Conservation (phyloP, 2,329 filamentous ascomycete species). For the Clarireedia hainanense region DNA sequence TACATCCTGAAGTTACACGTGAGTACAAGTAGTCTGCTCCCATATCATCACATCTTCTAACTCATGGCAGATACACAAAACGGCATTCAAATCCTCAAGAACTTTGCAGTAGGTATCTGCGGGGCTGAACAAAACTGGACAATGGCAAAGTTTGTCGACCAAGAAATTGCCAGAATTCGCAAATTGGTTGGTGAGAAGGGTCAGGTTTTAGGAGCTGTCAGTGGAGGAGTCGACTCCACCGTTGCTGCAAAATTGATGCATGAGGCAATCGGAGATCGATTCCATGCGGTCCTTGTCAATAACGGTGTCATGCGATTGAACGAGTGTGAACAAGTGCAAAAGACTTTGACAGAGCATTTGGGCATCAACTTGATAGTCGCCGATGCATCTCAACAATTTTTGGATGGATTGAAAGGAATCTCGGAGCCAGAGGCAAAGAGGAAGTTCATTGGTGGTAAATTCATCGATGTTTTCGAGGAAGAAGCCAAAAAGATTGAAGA, state of each 20-base stretch:
- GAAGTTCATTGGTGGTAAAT: conserved; percentile 76
- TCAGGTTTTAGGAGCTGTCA: conserved; percentile 73
- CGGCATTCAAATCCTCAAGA: conserved; percentile 64
- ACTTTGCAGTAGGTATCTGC: conserved; percentile 82
- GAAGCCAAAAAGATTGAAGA: conserved; percentile 69
- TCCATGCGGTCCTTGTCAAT: conserved; percentile 79
- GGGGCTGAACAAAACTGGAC: conserved; percentile 69
- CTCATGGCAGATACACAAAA: conserved; percentile 65
- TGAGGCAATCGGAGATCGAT: conserved; percentile 72
- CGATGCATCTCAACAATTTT: conserved; percentile 69
- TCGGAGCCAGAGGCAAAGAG: conserved; percentile 78
- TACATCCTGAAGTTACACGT: conserved; percentile 48
- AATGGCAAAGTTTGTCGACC: conserved; percentile 75
- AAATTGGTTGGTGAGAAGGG: conserved; percentile 72
- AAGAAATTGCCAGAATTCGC: conserved; percentile 75
- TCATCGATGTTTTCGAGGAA: conserved; percentile 77
- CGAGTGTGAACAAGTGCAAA: conserved; percentile 74
- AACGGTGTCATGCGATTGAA: conserved; percentile 80
- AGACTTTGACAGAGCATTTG: conserved; percentile 69
- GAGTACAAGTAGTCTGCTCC: neutral
- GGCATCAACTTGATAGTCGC: conserved; percentile 88
- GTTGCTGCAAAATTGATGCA: conserved; percentile 59
- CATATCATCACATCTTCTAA: neutral
- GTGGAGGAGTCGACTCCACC: conserved; percentile 23
- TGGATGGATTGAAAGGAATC: conserved; percentile 68